Evolutionary conservation across 768 basidiomycete species (phyloP).

Genomic region (Arthromyces matolae): DNA sequence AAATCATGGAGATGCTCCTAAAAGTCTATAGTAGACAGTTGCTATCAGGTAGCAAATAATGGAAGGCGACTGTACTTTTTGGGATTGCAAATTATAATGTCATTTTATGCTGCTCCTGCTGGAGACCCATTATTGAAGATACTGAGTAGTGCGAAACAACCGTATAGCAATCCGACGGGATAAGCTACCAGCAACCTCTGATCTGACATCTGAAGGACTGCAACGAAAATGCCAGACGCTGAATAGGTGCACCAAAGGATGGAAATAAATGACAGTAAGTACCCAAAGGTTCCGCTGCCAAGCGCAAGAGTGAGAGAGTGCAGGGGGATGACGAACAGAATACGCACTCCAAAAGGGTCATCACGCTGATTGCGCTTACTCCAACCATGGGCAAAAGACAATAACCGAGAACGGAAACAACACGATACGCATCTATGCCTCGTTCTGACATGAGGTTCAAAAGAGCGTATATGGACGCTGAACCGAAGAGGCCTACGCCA

Average conservation of each 20-base stretch:
- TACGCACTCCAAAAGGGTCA: conserved; percentile 83
- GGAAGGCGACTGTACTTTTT: conserved; percentile 1
- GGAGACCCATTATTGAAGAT: conserved; percentile 63
- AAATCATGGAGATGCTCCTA: conserved; percentile 77
- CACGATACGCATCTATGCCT: conserved; percentile 93
- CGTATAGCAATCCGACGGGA: conserved; percentile 90
- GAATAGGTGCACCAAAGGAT: conserved; percentile 97
- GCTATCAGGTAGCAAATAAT: conserved; percentile 29
- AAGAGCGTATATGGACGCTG: conserved; percentile 86
- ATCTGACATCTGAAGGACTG: conserved; percentile 92
- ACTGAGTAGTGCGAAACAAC: conserved; percentile 90
- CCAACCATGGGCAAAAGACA: conserved; percentile 97
- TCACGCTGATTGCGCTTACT: conserved; percentile 83
- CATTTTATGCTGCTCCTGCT: conserved; percentile 19
- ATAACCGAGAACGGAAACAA: conserved; percentile 93
- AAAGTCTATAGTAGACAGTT: conserved; percentile 77
- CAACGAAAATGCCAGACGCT: conserved; percentile 93
- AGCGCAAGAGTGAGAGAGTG: conserved; percentile 12
- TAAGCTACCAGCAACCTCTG: conserved; percentile 95
- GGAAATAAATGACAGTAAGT: conserved; percentile 74
- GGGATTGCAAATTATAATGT: conserved; percentile 1
- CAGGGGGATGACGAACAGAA: not conserved
- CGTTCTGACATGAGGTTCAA: conserved; percentile 96
- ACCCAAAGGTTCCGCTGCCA: conserved; percentile 76
- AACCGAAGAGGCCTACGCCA: conserved; percentile 94